Conservation (phyloP, 2,329 filamentous ascomycete genomes). For the Akanthomyces uredinophilus region DNA sequence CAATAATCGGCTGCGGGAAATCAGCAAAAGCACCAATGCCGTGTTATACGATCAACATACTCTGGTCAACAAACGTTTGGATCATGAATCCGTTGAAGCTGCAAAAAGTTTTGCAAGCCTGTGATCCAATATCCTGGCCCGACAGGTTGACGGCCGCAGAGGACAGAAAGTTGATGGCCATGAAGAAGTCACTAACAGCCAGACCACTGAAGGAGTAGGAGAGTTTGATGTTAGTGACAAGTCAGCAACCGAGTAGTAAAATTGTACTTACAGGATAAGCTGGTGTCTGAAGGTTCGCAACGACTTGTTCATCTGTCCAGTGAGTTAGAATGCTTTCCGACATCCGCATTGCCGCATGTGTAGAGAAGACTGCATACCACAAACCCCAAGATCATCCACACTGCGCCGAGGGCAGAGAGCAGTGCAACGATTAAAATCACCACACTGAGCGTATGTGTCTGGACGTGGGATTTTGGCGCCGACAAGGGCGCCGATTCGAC, state of each 20-base stretch:
- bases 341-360: too few relatives aligned
- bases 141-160: constrained; percentile 32
- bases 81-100: constrained; percentile 38
- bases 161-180: constrained; percentile 36
- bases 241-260: background rate
- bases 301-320: constrained; percentile 6
- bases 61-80: constrained; percentile 39
- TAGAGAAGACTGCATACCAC: background rate
- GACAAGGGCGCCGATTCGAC: constrained; percentile 5
- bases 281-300: constrained; percentile 9
- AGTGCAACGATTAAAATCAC: constrained; percentile 1
- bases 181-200: constrained; percentile 35
- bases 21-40: background rate
- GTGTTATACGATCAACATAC: background rate
- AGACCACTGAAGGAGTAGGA: constrained; percentile 25
- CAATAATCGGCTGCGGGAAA: constrained; percentile 31
- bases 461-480: background rate
- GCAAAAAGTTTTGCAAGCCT: constrained; percentile 28
- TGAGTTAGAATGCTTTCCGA: background rate
- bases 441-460: constrained; percentile 1
- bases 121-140: constrained; percentile 27
- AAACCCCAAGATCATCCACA: constrained; percentile 11
- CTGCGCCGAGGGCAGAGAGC: background rate
- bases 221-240: background rate
- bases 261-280: background rate